Base-by-base conservation (phyloP, 2,329 filamentous ascomycete genomes). In the Arthrobotrys megalospora region DNA sequence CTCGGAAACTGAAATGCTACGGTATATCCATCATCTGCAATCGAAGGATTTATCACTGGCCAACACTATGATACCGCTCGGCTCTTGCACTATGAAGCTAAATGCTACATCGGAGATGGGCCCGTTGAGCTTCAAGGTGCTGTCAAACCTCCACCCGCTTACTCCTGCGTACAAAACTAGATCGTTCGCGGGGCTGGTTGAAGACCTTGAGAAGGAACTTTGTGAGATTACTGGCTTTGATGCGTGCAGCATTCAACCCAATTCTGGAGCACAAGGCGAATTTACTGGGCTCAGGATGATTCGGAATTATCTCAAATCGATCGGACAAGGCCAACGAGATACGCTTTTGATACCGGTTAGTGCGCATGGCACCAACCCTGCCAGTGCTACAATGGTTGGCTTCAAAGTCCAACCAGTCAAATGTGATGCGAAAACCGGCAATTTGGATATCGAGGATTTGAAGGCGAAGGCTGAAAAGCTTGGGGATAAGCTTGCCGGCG, bases 51-150 rank as follows among this genome's bases (percentile, higher is more conserved):
- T 98, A 12, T 97, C 95, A 0, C 88, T 97, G 4, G 93, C 94
- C 1, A 95, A 98, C 86, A 97, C 94, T 14, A 98, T 98, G 95
- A 98, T 98, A 79, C 94, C 95, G 1, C 89, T 98, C 0, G 95
- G 95, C 19, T 97, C 95, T 0, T 98, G 95, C 87, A 98, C 95
- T 12, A 98, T 98, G 95, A 98, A 98, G 87, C 90, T 97, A 66
- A 97, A 97, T 84, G 93, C 92, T 48, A 96, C 94, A 2, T 93
- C 93, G 0, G 93, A 97, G 86, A 97, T 98, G 95, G 89, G 92
- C 14, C 92, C 94, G 6, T 88, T 97, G 69, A 92, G 92, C 0
- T 91, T 90, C 85, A 90, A 91, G 0, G 89, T 91, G 62, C 93
- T 94, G 82, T 89, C 92, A 48, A 90, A 91, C 79, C 87, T 97